Evolutionary conservation across 176 grass and related monocot species (phyloP).

Genomic region (Cymbopogon citratus): DNA sequence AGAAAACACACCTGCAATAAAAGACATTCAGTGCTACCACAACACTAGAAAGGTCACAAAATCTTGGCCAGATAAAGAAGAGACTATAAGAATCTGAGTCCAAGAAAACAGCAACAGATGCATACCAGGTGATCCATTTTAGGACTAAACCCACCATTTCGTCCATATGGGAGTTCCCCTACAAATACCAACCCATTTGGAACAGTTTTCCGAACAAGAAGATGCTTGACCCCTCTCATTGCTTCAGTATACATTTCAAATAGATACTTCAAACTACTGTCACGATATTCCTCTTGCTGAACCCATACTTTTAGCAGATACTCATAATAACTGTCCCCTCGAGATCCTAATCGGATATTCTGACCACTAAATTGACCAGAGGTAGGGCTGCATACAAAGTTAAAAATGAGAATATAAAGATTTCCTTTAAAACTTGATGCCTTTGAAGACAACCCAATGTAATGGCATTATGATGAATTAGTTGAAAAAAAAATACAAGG

Average conservation of each 20-base stretch:
- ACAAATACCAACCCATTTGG: constrained; percentile 92
- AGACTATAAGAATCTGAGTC: neutral
- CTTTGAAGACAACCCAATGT: constrained; percentile 11
- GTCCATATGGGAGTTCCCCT: constrained; percentile 83
- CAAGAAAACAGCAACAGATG: constrained; percentile 6
- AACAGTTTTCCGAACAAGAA: constrained; percentile 85
- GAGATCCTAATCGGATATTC: constrained; percentile 92
- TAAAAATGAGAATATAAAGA: constrained; percentile 18
- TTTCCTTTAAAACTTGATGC: neutral
- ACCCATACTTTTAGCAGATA: constrained; percentile 96
- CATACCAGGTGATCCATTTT: constrained; percentile 99
- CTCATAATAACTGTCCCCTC: constrained; percentile 98
- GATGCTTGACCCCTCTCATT: constrained; percentile 89
- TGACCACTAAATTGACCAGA: constrained; percentile 91
- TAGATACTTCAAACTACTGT: constrained; percentile 68
- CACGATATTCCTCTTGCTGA: constrained; percentile 62
- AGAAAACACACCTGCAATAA: constrained; percentile 89
- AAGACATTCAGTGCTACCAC: constrained; percentile 22
- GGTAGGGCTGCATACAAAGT: constrained; percentile 57
- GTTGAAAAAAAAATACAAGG: neutral
- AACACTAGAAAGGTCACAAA: constrained; percentile 3
- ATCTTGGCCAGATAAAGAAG: neutral
- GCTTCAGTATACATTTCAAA: constrained; percentile 90
- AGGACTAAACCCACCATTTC: constrained; percentile 66
- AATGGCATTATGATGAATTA: constrained; percentile 23